Percentiles rank a stretch among this genome's conserved stretches.
Evolutionary conservation across 192 early-diverging fungal species (phyloP).

Genomic region (Oehlia diaphana): DNA sequence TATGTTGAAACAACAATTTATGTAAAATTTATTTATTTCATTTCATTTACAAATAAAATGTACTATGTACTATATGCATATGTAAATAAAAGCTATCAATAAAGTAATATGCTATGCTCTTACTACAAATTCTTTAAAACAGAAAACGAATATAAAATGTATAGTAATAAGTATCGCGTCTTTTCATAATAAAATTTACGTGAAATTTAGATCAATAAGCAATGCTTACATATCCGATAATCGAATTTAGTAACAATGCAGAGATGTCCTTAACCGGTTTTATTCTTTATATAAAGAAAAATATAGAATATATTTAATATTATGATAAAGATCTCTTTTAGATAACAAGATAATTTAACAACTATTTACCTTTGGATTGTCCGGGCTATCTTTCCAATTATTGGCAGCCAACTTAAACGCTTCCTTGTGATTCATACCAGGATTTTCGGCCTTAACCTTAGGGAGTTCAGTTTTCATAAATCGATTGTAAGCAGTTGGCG

Average conservation of each 20-base stretch:
- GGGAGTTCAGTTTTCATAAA: slow-evolving; percentile 69
- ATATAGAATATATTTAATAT: too few species aligned
- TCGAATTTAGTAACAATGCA: not conserved
- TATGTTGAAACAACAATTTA: too few species aligned
- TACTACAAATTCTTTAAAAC: not conserved
- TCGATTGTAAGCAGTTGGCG: slow-evolving; percentile 54
- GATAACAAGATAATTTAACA: not conserved
- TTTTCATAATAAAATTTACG: not conserved
- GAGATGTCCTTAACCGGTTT: not conserved
- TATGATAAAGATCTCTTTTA: too few species aligned
- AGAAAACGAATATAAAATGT: not conserved
- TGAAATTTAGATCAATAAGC: too few species aligned
- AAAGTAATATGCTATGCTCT: too few species aligned
- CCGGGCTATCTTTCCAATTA: slow-evolving; percentile 45
- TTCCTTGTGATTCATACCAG: slow-evolving; percentile 61
- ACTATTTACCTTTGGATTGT: not conserved
- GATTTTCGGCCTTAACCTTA: slow-evolving; percentile 63
- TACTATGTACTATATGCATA: too few species aligned
- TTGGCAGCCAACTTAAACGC: slow-evolving; percentile 65
- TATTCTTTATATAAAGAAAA: not conserved
- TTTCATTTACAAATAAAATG: too few species aligned
- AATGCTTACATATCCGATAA: too few species aligned
- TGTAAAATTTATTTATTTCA: too few species aligned
- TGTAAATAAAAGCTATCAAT: too few species aligned
- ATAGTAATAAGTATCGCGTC: not conserved